These are phyloP conservation scores for Daedaleopsis nitida DNA, from an alignment of 768 basidiomycete genomes.

Conservation along the genomic window DNA sequence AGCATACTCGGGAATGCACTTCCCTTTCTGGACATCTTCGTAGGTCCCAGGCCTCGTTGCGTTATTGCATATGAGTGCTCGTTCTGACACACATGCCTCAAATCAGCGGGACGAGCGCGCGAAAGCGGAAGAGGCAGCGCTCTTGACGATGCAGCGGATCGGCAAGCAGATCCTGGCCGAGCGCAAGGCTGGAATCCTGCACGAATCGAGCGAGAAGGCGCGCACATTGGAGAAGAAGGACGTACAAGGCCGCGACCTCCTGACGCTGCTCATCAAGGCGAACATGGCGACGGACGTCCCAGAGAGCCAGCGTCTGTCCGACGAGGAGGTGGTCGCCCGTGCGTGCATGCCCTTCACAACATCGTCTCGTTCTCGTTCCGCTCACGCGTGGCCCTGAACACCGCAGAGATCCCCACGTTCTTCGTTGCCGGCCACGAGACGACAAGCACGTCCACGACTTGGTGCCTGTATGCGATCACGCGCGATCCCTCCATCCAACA, in stretches of 20 bases:
- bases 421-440: constrained; percentile 46
- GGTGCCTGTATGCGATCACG: constrained; percentile 42
- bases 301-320: constrained; percentile 54
- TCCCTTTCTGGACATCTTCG: constrained; percentile 27
- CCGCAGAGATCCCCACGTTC: constrained; percentile 30
- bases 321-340: constrained; percentile 64
- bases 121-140: constrained; percentile 6
- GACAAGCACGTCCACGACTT: constrained; percentile 37
- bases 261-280: constrained; percentile 61
- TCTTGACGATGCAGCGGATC: constrained; percentile 25
- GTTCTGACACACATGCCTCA: neutral
- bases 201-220: constrained; percentile 3
- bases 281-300: constrained; percentile 65
- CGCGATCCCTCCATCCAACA: constrained; percentile 37
- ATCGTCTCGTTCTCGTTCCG: neutral
- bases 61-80: neutral
- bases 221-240: constrained; percentile 36
- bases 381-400: neutral
- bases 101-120: neutral
- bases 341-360: neutral
- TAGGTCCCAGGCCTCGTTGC: neutral
- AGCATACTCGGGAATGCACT: constrained; percentile 4
- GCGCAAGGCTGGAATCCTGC: constrained; percentile 19
- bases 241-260: constrained; percentile 50
- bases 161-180: constrained; percentile 30